phyloP scores from a whole-genome alignment of 2,329 filamentous ascomycete genomes.

The Juglanconis oblonga region DNA sequence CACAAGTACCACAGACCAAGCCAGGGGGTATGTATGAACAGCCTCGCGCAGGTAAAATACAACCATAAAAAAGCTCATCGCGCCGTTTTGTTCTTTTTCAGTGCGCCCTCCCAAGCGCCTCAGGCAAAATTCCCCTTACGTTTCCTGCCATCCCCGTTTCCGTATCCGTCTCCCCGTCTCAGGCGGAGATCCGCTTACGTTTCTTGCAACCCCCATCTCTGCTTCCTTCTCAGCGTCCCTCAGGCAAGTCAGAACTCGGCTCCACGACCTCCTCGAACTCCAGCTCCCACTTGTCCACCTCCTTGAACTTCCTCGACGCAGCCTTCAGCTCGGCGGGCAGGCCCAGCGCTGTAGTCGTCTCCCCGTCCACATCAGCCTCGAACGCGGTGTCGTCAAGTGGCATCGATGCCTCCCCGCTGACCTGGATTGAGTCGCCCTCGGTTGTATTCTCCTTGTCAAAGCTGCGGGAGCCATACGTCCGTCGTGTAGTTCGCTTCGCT shows the following conservation, averaged over 20 bases:
- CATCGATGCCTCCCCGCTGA: constrained; percentile 39
- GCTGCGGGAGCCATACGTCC: constrained; percentile 49
- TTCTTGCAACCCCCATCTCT: background rate
- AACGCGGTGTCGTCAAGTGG: constrained; percentile 43
- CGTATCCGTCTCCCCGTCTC: constrained; percentile 8
- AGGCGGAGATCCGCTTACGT: constrained; percentile 23
- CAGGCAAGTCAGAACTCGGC: constrained; percentile 49
- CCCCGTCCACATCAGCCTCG: constrained; percentile 26
- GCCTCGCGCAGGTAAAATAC: constrained; percentile 10
- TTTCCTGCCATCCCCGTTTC: background rate
- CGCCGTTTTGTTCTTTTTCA: background rate
- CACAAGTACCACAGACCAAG: constrained; percentile 4
- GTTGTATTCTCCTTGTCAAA: constrained; percentile 57
- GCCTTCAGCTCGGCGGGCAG: constrained; percentile 55
- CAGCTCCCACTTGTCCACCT: constrained; percentile 67
- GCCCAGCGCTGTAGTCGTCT: constrained; percentile 34
- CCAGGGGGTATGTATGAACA: constrained; percentile 9
- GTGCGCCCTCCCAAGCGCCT: background rate
- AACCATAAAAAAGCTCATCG: background rate
- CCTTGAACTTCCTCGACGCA: constrained; percentile 61
- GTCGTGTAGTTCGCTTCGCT: constrained; percentile 22
- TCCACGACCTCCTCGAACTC: constrained; percentile 63
- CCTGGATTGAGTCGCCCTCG: constrained; percentile 31
- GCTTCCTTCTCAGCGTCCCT: constrained; percentile 11
- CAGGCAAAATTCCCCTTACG: background rate